Percentiles rank a stretch among this genome's conserved stretches.
Evolutionary conservation across 2,329 filamentous ascomycete genomes (phyloP).

Genomic region (Aspergillus sp.): DNA sequence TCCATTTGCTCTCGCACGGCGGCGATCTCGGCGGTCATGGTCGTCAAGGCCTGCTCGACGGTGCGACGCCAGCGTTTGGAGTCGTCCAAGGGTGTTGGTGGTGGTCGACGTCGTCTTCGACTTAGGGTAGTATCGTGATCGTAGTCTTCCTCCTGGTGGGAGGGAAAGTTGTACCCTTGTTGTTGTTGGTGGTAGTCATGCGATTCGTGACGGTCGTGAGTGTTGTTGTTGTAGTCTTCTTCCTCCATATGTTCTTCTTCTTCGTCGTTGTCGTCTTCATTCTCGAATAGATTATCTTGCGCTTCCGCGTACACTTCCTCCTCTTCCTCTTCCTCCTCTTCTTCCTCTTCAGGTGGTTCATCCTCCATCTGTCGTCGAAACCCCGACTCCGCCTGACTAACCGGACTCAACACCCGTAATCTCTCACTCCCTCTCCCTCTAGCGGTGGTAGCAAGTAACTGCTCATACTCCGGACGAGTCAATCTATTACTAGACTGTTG

Average conservation of each 20-base stretch:
- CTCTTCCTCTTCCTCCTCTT: conserved; percentile 32
- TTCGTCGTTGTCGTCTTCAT: conserved; percentile 20
- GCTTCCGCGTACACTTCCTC: conserved; percentile 41
- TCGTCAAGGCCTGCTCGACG: conserved; percentile 82
- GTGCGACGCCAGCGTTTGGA: conserved; percentile 71
- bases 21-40: conserved; percentile 88
- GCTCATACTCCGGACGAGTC: conserved; percentile 42
- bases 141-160: conserved; percentile 14
- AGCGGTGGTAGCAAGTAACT: conserved; percentile 49
- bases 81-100: conserved; percentile 31
- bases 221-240: conserved; percentile 3
- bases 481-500: conserved; percentile 10
- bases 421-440: conserved; percentile 39
- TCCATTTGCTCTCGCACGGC: conserved; percentile 90
- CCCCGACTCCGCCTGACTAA: conserved; percentile 70
- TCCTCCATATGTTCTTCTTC: not conserved
- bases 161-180: conserved; percentile 4
- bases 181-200: conserved; percentile 6
- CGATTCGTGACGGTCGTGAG: conserved; percentile 5
- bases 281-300: conserved; percentile 36
- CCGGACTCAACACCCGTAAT: conserved; percentile 76
- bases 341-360: conserved; percentile 37
- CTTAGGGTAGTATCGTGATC: conserved; percentile 14
- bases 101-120: conserved; percentile 10
- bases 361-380: conserved; percentile 37